Evolutionary conservation across 371 early-diverging fungal species (phyloP).

Genomic region (Choanephora cucurbitarum): DNA sequence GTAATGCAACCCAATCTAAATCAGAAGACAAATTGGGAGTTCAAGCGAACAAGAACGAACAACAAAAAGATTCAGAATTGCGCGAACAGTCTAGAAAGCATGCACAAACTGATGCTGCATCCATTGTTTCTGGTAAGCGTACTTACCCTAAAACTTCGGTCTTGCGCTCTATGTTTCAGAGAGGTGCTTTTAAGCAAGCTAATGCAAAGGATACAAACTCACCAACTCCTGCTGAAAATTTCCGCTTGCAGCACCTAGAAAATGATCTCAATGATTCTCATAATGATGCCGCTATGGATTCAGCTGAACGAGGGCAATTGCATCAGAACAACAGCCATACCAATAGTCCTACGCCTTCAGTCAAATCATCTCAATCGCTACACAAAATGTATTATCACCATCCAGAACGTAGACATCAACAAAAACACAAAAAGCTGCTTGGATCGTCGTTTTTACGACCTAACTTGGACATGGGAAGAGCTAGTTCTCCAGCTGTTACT

Average conservation of each 20-base stretch:
- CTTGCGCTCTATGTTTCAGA: slow-evolving; percentile 9
- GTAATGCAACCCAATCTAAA: neutral
- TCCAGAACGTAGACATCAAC: slow-evolving; percentile 12
- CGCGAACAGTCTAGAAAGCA: slow-evolving; percentile 10
- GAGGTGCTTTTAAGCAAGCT: slow-evolving; percentile 4
- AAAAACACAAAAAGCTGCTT: neutral
- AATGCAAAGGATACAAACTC: neutral
- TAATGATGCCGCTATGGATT: slow-evolving; percentile 5
- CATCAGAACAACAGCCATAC: neutral
- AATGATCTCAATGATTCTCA: too few species aligned
- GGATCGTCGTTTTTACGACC: neutral
- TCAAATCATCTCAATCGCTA: neutral
- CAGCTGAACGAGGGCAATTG: slow-evolving; percentile 6
- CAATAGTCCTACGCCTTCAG: slow-evolving; percentile 4
- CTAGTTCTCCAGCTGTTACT: slow-evolving; percentile 9
- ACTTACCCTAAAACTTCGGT: slow-evolving; percentile 1
- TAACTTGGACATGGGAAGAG: neutral
- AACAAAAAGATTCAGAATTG: neutral
- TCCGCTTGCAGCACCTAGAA: slow-evolving; percentile 5
- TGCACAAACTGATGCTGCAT: slow-evolving; percentile 13
- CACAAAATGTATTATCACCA: slow-evolving; percentile 25
- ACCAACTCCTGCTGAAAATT: neutral
- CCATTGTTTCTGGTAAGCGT: slow-evolving; percentile 13
- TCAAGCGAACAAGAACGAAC: neutral
- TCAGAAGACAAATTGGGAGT: neutral